Evolutionary conservation across 768 basidiomycete genomes (phyloP).

Genomic region (Boletus eberwhitei): DNA sequence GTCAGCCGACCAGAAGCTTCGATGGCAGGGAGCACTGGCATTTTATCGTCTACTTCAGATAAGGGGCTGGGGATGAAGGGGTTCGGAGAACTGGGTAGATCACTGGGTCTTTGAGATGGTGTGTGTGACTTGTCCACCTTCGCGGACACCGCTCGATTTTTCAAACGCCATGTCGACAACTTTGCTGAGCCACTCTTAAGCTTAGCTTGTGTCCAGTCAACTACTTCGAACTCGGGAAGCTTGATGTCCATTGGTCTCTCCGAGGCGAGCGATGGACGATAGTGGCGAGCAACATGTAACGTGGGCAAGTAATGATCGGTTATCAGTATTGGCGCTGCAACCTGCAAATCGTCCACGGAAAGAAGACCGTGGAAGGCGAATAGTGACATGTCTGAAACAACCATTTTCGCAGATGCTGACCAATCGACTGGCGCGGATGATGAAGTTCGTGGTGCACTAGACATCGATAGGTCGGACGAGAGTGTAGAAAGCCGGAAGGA

Average conservation of each 20-base stretch:
- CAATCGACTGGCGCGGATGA: neutral
- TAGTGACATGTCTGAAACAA: constrained; percentile 49
- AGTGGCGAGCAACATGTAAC: constrained; percentile 50
- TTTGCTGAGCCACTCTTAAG: constrained; percentile 44
- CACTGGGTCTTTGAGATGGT: constrained; percentile 13
- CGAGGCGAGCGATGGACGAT: constrained; percentile 36
- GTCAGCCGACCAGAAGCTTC: constrained; percentile 14
- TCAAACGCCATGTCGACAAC: constrained; percentile 62
- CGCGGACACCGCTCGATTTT: constrained; percentile 25
- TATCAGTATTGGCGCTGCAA: constrained; percentile 66
- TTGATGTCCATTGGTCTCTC: constrained; percentile 19
- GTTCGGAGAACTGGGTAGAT: constrained; percentile 15
- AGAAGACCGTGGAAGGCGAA: constrained; percentile 45
- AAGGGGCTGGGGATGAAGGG: constrained; percentile 20
- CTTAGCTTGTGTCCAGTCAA: constrained; percentile 58
- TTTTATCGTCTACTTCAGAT: constrained; percentile 15
- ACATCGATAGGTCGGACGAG: constrained; percentile 1
- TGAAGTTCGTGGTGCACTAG: neutral
- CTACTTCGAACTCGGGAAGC: constrained; percentile 55
- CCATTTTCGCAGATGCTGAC: constrained; percentile 15
- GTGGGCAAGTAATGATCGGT: constrained; percentile 63
- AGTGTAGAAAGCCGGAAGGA: constrained; percentile 14
- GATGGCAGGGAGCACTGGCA: constrained; percentile 14
- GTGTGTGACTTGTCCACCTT: constrained; percentile 18
- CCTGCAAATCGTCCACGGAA: constrained; percentile 17